Evolutionary conservation across 2,329 filamentous ascomycete species (phyloP), one percentile per base, ranked within the genome.

Genomic region (Claviceps maximensis): DNA sequence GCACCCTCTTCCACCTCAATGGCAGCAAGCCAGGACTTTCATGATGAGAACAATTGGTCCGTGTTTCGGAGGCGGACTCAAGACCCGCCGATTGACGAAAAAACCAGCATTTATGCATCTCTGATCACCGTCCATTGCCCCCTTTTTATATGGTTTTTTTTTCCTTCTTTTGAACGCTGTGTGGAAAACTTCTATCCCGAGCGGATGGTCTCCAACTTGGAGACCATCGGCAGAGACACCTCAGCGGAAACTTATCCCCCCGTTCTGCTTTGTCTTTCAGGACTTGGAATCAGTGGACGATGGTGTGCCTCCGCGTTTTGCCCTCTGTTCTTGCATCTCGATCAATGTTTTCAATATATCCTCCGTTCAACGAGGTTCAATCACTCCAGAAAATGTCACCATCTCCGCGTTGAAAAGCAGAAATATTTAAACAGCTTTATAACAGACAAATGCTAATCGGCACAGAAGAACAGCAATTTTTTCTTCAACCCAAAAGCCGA

Each of bases 31-130:
- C 47, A 53, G 47, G 49, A 44, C 45, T 53, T 61, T 54, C 55
- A 60, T 70, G 86, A 90, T 89, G 87, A 90, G 78, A 86, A 78
- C 77, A 77, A 83, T 90, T 90, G 86, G 87, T 91, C 87, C 87
- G 86, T 91, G 87, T 93, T 91, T 83, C 87, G 80, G 86, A 91
- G 69, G 84, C 83, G 83, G 85, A 81, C 79, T 89, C 87, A 91
- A 91, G 86, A 90, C 86, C 87, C 85, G 83, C 82, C 73, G 75
- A 69, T 79, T 86, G 87, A 88, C 79, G 87, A 87, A 76, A 73
- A 71, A 75, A 76, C 78, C 79, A 84, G 82, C 76, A 83, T 66
- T 65, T 76, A 79, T 84, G 86, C 84, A 87, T 70, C 78, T 87
- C 86, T 90, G 86, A 89, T 47, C 31, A 38, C 25, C 33, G 52